Percentiles rank a stretch among this genome's conserved stretches.
phyloP scores from a whole-genome alignment of 306 rosid species.

The Carpinus fangiana region DNA sequence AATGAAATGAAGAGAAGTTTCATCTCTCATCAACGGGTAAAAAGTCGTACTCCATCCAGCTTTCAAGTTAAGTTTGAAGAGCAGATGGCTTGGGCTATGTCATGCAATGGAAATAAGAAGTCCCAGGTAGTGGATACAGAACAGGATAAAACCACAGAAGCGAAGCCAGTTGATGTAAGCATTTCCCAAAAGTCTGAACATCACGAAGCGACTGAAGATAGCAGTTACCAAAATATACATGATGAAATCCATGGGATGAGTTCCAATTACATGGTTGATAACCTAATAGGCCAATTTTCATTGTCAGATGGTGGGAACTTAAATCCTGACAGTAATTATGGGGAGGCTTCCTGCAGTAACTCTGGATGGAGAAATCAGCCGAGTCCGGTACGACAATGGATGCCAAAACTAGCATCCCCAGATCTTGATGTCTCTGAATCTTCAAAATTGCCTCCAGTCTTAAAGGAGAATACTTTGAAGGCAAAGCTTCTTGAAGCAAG shows the following conservation, averaged over 20 bases:
- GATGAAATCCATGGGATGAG: conserved; percentile 44
- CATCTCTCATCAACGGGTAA: conserved; percentile 50
- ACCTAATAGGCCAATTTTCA: conserved; percentile 55
- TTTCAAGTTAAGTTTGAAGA: conserved; percentile 84
- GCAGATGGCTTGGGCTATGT: conserved; percentile 71
- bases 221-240: conserved; percentile 40
- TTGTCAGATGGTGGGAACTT: conserved; percentile 56
- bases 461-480: conserved; percentile 73
- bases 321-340: conserved; percentile 46
- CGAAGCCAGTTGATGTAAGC: conserved; percentile 45
- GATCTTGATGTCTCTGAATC: conserved; percentile 50
- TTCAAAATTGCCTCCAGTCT: conserved; percentile 52
- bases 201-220: conserved; percentile 40
- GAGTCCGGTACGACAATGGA: conserved; percentile 88
- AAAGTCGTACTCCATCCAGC: conserved; percentile 62
- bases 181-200: conserved; percentile 41
- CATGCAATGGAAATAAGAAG: conserved; percentile 53
- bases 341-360: conserved; percentile 90
- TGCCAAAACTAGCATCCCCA: conserved; percentile 47
- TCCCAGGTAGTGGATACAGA: conserved; percentile 46
- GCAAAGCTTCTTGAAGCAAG: conserved; percentile 98
- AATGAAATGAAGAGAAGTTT: conserved; percentile 47
- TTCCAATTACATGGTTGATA: conserved; percentile 52
- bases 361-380: conserved; percentile 94
- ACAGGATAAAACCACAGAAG: conserved; percentile 41